phyloP scores from a whole-genome alignment of 2,329 filamentous ascomycete species.

The Pseudogymnoascus sp. region DNA sequence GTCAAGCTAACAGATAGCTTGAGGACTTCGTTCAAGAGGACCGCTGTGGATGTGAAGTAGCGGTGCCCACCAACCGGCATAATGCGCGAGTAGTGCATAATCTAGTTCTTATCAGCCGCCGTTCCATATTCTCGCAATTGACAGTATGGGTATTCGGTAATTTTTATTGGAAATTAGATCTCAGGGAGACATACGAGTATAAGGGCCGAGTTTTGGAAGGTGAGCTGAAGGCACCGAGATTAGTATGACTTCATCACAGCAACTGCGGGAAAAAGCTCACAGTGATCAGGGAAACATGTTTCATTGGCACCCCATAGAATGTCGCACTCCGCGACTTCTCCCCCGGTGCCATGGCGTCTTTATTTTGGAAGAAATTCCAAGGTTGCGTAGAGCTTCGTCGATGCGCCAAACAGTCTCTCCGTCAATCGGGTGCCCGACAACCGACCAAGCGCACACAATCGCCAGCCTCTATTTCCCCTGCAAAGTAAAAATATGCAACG shows the following conservation, averaged over 20 bases:
- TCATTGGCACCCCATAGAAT: slow-evolving; percentile 54
- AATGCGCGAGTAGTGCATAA: slow-evolving; percentile 90
- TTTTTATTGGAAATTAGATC: neutral
- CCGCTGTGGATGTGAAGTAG: slow-evolving; percentile 88
- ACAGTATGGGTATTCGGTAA: slow-evolving; percentile 6
- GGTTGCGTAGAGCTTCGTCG: slow-evolving; percentile 1
- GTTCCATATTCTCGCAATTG: slow-evolving; percentile 8
- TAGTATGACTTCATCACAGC: slow-evolving; percentile 23
- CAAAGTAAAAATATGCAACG: neutral
- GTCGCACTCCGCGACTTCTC: slow-evolving; percentile 21
- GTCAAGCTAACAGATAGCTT: slow-evolving; percentile 82
- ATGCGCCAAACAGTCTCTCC: neutral
- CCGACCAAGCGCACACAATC: neutral
- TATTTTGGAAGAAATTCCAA: neutral
- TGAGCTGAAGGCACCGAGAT: slow-evolving; percentile 48
- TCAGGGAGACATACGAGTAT: slow-evolving; percentile 51
- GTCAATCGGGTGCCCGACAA: neutral
- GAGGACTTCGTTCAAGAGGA: slow-evolving; percentile 86
- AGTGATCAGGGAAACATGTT: slow-evolving; percentile 59
- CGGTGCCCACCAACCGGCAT: slow-evolving; percentile 86
- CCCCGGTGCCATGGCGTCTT: slow-evolving; percentile 16
- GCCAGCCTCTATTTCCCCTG: neutral
- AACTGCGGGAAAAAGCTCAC: slow-evolving; percentile 34
- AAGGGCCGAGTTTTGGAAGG: slow-evolving; percentile 70
- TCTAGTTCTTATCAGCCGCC: slow-evolving; percentile 37